phyloP scores from a whole-genome alignment of 306 rosid species.

The Cyamopsis tetragonoloba region DNA sequence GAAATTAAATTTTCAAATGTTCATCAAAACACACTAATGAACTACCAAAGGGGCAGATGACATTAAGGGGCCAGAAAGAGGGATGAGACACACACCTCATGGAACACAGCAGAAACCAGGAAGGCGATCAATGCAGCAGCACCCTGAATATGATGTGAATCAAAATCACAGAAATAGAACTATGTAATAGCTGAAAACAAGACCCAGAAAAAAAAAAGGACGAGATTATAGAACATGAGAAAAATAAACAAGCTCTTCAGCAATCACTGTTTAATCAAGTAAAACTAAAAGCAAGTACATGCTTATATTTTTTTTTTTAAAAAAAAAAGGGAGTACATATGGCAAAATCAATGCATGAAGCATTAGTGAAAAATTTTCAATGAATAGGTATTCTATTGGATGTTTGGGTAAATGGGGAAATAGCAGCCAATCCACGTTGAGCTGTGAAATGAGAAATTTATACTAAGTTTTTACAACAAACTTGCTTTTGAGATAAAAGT shows the following conservation, averaged over 20 bases:
- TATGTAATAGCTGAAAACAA: not conserved
- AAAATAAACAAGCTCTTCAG: not conserved
- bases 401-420: too few species aligned
- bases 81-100: conserved; percentile 59
- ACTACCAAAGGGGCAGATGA: not conserved
- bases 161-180: conserved; percentile 16
- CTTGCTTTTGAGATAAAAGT: too few species aligned
- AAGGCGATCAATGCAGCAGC: conserved; percentile 59
- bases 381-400: too few species aligned
- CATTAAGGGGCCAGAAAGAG: not conserved
- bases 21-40: not conserved
- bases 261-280: conserved; percentile 1
- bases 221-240: conserved; percentile 11
- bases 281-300: conserved; percentile 2
- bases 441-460: too few species aligned
- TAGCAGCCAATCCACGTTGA: too few species aligned
- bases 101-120: conserved; percentile 86
- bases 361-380: conserved; percentile 2
- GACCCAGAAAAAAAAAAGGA: conserved; percentile 16
- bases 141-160: conserved; percentile 45
- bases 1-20: not conserved
- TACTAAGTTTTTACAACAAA: too few species aligned
- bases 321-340: not conserved
- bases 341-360: conserved; percentile 9
- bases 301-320: too few species aligned